phyloP scores from a whole-genome alignment of 208 protist species.

The Trypanosoma congolense region DNA sequence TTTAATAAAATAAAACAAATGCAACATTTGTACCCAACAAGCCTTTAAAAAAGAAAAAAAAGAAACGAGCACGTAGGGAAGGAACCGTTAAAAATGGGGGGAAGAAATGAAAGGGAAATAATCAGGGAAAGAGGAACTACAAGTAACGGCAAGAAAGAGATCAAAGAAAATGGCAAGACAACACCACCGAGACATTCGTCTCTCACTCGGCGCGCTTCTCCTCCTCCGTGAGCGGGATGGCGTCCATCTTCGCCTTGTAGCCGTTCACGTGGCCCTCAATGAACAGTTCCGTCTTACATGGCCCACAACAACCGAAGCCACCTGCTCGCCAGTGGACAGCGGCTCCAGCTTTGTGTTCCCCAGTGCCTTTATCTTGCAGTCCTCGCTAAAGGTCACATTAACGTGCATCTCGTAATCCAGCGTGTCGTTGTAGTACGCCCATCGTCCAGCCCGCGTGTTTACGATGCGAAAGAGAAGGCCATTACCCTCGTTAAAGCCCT shows the following conservation, averaged over 20 bases:
- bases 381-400: slow-evolving; percentile 59
- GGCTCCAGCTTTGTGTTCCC: slow-evolving; percentile 60
- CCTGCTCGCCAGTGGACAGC: slow-evolving; percentile 47
- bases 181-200: no score
- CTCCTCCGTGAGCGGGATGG: slow-evolving; percentile 57
- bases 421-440: slow-evolving; percentile 91
- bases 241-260: slow-evolving; percentile 76
- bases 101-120: neutral
- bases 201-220: slow-evolving; percentile 35
- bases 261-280: slow-evolving; percentile 76
- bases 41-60: slow-evolving; percentile 16
- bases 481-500: slow-evolving; percentile 72
- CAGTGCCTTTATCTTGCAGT: slow-evolving; percentile 73
- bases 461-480: slow-evolving; percentile 83
- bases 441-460: slow-evolving; percentile 69
- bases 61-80: neutral
- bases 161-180: no score
- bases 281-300: slow-evolving; percentile 77
- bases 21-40: no score
- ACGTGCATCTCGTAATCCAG: slow-evolving; percentile 69
- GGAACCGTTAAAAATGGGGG: neutral
- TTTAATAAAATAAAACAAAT: no score
- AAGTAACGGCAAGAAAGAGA: slow-evolving; percentile 6
- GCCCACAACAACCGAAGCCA: slow-evolving; percentile 61
- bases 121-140: neutral